Base-by-base conservation (phyloP, 805 yeast genomes). In the Wickerhamiella musiphila region DNA sequence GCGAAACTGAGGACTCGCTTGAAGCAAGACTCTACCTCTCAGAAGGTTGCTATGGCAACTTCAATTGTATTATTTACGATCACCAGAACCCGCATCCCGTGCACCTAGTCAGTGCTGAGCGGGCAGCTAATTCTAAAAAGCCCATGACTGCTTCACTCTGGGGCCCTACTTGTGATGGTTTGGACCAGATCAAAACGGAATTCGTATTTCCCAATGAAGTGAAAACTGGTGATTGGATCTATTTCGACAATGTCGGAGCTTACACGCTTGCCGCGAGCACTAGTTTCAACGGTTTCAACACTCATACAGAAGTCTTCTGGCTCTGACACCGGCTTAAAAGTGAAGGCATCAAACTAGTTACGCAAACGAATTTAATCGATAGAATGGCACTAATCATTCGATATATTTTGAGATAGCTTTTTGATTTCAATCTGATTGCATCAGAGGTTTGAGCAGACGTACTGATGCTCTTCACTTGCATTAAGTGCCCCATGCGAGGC, bases 141-240 rank as follows among this genome's bases (percentile, higher is more conserved):
- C 27, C 37, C 29, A 31, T 35, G 31, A 41, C 34, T 17, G 43
- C 48, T 37, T 78, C 93, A 3, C 65, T 90, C 38, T 86, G 98
- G 98, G 98, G 98, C 5, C 98, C 96, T 28, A 86, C 96, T 13
- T 86, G 98, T 58, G 98, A 86, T 56, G 95, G 95, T 3, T 63
- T 86, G 40, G 98, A 86, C 54, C 77, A 93, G 53, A 70, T 86
- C 36, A 53, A 77, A 13, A 52, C 60, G 29, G 61, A 58, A 23
- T 59, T 70, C 37, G 45, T 43, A 22, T 60, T 86, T 46, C 61
- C 73, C 13, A 61, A 66, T 34, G 70, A 71, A 24, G 71, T 82
- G 27, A 60, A 62, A 14, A 75, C 78, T 26, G 96, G 95, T 6
- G 96, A 86, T 53, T 86, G 96, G 96, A 51, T 86, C 35, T 81